These are phyloP conservation scores for Ceratobasidium theobromae DNA, from an alignment of 1,284 basidiomycete genomes.

Conservation along the genomic window DNA sequence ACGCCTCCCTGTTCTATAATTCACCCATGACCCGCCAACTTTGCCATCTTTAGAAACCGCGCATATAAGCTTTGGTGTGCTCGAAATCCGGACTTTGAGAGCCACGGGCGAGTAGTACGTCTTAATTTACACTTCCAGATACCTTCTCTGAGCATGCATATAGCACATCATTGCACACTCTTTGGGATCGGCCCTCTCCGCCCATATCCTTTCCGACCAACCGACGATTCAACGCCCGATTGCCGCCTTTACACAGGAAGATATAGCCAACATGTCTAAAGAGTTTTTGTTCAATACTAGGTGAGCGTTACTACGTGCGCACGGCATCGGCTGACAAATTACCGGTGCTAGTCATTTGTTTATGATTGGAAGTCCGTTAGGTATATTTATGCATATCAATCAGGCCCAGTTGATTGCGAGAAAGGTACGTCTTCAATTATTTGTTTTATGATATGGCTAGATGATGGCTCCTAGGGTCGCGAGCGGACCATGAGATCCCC, in stretches of 20 bases:
- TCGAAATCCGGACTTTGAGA: slow-evolving; percentile 52
- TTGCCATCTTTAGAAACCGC: slow-evolving; percentile 42
- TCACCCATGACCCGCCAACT: background rate
- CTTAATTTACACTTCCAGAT: background rate
- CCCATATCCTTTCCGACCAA: slow-evolving; percentile 55
- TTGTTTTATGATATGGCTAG: background rate
- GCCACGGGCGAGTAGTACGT: slow-evolving; percentile 47
- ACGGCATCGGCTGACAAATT: slow-evolving; percentile 35
- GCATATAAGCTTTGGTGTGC: slow-evolving; percentile 55
- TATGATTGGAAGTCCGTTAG: slow-evolving; percentile 53
- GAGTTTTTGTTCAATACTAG: slow-evolving; percentile 48
- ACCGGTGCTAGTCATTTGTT: slow-evolving; percentile 52
- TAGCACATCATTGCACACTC: slow-evolving; percentile 47
- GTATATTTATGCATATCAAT: slow-evolving; percentile 54
- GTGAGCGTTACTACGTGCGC: slow-evolving; percentile 30
- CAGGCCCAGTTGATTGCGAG: slow-evolving; percentile 55
- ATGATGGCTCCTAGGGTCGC: slow-evolving; percentile 41
- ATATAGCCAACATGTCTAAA: slow-evolving; percentile 41
- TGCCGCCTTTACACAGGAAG: slow-evolving; percentile 42
- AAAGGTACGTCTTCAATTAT: slow-evolving; percentile 38
- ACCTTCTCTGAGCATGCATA: background rate
- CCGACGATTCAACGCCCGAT: slow-evolving; percentile 50
- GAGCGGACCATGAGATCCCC: slow-evolving; percentile 50
- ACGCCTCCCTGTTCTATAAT: background rate
- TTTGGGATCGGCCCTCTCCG: slow-evolving; percentile 54